Base-by-base conservation (phyloP, 2,329 filamentous ascomycete genomes). In the Chaetomium strumarium region DNA sequence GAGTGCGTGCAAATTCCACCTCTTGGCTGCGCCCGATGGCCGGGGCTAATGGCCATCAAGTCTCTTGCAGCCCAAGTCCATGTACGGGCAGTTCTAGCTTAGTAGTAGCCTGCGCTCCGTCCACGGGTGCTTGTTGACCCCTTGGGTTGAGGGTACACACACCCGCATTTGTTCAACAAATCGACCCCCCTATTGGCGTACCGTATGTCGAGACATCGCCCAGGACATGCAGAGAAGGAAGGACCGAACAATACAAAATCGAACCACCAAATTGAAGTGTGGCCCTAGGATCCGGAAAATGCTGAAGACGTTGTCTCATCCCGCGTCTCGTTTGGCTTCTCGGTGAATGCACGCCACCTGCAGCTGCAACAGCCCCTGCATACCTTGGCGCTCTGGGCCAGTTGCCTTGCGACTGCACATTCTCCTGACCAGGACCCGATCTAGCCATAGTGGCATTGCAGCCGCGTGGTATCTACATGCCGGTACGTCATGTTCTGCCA, bases 331-430 rank as follows among this genome's bases (percentile, higher is more conserved):
- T 17, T 34, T 49, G 31, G 24, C 14, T 7, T 38, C 19, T 37
- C 47, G 39, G 40, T 49, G 40, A 43, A 38, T 30, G 33, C 36
- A 38, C 30, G 34, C 13, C 14, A 49, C 38, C 46, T 49, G 38
- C 46, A 42, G 30, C 33, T 44, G n/a, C 40, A 29, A 20, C 24
- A 29, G 20, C 34, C 30, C 37, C 24, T 49, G 46, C 37, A 41
- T 41, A 29, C 20, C 14, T 24, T 38, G 19, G 44, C 33, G 33
- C 11, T 34, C 33, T 34, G 4, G 33, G 33, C 5, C 33, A 12
- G 33, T 34, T 34, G 33, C 33, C 33, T 34, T 10, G 33, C 33
- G 5, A 14, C 33, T 14, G 13, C 11, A 11, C 33, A 5, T 34
- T 11, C 33, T 12, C 33, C 33, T 34, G 33, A n/a, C n/a, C n/a